Conservation (phyloP, 805 yeast species). For the Pichia nakasei region DNA sequence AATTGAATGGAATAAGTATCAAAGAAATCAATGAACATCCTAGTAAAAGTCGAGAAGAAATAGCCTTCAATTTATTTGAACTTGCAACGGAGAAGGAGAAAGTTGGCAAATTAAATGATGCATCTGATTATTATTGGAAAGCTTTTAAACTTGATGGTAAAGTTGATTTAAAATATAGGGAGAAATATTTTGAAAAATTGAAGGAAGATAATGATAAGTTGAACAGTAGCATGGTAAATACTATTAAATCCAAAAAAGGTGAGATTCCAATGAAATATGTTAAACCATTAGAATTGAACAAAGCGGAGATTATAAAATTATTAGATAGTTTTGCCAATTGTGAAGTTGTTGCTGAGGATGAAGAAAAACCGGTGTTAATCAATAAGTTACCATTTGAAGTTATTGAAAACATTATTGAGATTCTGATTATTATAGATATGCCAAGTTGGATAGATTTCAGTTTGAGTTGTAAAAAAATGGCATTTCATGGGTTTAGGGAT, state of each 20-base stretch:
- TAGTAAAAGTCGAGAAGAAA: slow-evolving; percentile 22
- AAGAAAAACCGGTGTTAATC: slow-evolving; percentile 32
- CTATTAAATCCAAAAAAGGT: neutral
- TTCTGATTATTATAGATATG: slow-evolving; percentile 39
- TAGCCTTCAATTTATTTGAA: slow-evolving; percentile 60
- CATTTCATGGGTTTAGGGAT: slow-evolving; percentile 48
- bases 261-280: neutral
- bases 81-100: slow-evolving; percentile 63
- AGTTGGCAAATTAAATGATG: slow-evolving; percentile 74
- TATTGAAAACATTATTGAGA: slow-evolving; percentile 40
- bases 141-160: slow-evolving; percentile 53
- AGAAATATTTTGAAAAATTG: slow-evolving; percentile 30
- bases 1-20: slow-evolving; percentile 17
- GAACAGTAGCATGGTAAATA: neutral
- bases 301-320: slow-evolving; percentile 34
- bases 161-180: slow-evolving; percentile 64
- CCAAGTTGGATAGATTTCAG: slow-evolving; percentile 60
- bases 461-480: slow-evolving; percentile 47
- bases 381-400: slow-evolving; percentile 50
- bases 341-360: slow-evolving; percentile 20
- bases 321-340: slow-evolving; percentile 29
- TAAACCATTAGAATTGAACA: slow-evolving; percentile 20
- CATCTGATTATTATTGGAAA: slow-evolving; percentile 59
- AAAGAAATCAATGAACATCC: slow-evolving; percentile 23
- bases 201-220: slow-evolving; percentile 14